Conservation (phyloP, 225 moss, liverwort and hornwort species). For the Physcomitrium patens region DNA sequence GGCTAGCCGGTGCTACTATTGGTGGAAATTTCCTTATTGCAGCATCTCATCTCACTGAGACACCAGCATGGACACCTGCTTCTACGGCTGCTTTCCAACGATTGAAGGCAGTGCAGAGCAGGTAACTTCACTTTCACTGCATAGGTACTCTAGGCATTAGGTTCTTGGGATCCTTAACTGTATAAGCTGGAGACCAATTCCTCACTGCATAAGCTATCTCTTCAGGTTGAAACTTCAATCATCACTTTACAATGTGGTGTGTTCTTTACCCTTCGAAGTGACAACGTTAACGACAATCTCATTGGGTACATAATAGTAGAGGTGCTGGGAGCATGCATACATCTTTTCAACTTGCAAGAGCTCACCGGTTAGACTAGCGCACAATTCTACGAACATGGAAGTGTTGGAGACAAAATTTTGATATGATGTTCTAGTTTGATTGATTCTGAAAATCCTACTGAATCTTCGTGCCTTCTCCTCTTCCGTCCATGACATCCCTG, state of each 20-base stretch:
- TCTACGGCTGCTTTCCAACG: constrained; percentile 22
- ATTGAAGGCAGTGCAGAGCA: constrained; percentile 14
- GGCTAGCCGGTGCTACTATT: constrained; percentile 16
- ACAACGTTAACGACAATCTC: not conserved
- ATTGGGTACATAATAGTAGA: constrained; percentile 1
- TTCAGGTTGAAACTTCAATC: constrained; percentile 20
- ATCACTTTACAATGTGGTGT: constrained; percentile 19
- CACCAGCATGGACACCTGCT: constrained; percentile 27
- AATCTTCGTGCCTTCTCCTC: not conserved
- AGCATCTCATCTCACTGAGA: constrained; percentile 25
- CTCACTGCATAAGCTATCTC: constrained; percentile 6
- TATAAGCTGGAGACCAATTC: constrained; percentile 17
- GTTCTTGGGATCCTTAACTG: not conserved
- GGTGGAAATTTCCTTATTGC: constrained; percentile 25
- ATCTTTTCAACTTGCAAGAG: constrained; percentile 23
- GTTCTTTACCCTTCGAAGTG: constrained; percentile 10
- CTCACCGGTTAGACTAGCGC: not conserved
- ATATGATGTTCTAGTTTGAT: constrained; percentile 17
- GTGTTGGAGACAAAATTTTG: constrained; percentile 23
- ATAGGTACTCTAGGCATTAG: too few species aligned
- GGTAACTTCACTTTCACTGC: too few species aligned
- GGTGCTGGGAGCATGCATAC: constrained; percentile 9
- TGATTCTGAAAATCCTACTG: constrained; percentile 6
- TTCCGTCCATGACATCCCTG: not conserved
- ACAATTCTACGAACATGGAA: constrained; percentile 18